Base-by-base conservation (phyloP, 2,329 filamentous ascomycete genomes). In the Penicillium capsulatum region DNA sequence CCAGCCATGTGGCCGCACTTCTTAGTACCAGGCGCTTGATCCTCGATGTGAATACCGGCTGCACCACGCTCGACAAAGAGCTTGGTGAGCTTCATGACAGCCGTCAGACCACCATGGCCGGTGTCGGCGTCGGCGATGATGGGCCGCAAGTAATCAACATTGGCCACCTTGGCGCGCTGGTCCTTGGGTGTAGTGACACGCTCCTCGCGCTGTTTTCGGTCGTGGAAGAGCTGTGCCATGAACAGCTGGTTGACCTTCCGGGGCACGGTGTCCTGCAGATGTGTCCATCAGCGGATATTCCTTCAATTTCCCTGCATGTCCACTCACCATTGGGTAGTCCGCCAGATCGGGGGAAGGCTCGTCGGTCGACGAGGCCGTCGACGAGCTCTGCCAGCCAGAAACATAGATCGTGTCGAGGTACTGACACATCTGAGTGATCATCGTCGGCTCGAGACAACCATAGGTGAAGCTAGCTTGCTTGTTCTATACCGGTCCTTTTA, bases 1-100 rank as follows among this genome's bases (percentile, higher is more conserved):
- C 92, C 92, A 52, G 92, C 92, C 92, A 97, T 97, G 72, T 97
- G 92, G 49, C 92, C 92, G 67, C 92, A 98, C 79, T 98, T 98
- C 80, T 98, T 98, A 34, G 92, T 97, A 38, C 92, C 92, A 3
- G 92, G 91, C 3, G 92, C 91, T 70, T 97, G 92, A 66, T 98
- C 92, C 71, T 98, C 92, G 55, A 98, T 96, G 71, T 98, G 92
- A 60, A 98, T 96, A 53, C 92, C 92, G 29, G 92, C 92, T 31
- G 92, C 92, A 56, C 92, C 92, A 68, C 90, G 89, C 74, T 98
- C 92, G 51, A 97, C 72, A 67, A 98, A 97, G 41, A 97, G 80
- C 76, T 96, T 96, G 50, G 92, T 97, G 56, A 98, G 81, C 77
- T 97, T 98, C 92, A 98, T 97, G 57, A 97, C 85, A 40, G 92